Evolutionary conservation across 2,329 filamentous ascomycete species (phyloP).

Genomic region (Penicillium sp.): DNA sequence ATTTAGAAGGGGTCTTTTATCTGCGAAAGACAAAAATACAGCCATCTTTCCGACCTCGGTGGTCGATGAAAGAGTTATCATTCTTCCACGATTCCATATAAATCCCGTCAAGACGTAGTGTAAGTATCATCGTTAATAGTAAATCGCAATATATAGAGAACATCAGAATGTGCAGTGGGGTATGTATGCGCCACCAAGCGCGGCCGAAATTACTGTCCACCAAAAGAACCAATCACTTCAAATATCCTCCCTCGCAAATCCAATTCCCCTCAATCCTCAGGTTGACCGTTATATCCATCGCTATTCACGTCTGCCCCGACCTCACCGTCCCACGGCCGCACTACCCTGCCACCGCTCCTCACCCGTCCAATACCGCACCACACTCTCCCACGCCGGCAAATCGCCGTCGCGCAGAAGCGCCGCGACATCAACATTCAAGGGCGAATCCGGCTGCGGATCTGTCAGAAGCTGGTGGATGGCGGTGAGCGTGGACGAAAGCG

Average conservation of each 20-base stretch:
- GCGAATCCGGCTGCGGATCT: conserved; percentile 54
- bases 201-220: conserved; percentile 3
- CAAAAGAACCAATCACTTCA: conserved; percentile 4
- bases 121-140: conserved; percentile 4
- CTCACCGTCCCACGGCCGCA: conserved; percentile 22
- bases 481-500: conserved; percentile 60
- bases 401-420: conserved; percentile 54
- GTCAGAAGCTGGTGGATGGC: conserved; percentile 56
- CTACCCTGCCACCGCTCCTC: conserved; percentile 54
- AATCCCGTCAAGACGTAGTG: neutral
- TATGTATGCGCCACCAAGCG: conserved; percentile 21
- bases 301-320: neutral
- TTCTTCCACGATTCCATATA: neutral
- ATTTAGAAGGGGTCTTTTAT: conserved; percentile 5
- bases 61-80: neutral
- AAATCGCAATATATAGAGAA: conserved; percentile 16
- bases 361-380: conserved; percentile 55
- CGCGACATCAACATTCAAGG: conserved; percentile 57
- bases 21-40: conserved; percentile 7
- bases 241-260: neutral
- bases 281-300: neutral
- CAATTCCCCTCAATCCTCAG: neutral
- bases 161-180: conserved; percentile 16
- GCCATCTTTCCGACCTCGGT: neutral
- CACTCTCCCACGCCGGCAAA: conserved; percentile 51